phyloP scores from a whole-genome alignment of 768 basidiomycete genomes.

The Psilocybe azurescens region DNA sequence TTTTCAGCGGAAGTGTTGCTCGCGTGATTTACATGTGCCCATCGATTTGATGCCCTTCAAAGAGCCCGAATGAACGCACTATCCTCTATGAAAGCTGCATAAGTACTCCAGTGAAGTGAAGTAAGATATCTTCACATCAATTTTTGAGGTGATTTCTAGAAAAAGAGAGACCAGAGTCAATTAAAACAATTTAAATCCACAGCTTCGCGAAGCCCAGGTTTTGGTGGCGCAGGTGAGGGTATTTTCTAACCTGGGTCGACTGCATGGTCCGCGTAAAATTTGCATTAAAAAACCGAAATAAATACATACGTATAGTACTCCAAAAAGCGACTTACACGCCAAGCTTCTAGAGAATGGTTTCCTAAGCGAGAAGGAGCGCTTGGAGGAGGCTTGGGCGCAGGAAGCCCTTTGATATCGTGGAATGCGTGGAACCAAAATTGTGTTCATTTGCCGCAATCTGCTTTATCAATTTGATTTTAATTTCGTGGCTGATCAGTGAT shows the following conservation, averaged over 20 bases:
- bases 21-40: background rate
- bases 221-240: background rate
- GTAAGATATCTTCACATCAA: background rate
- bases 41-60: background rate
- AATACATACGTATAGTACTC: background rate
- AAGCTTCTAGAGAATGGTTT: background rate
- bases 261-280: background rate
- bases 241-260: conserved; percentile 1
- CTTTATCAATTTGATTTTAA: background rate
- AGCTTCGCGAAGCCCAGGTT: background rate
- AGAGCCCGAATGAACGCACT: background rate
- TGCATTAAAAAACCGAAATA: background rate
- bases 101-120: background rate
- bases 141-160: no score
- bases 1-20: background rate
- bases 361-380: background rate
- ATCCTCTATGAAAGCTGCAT: background rate
- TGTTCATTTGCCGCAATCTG: background rate
- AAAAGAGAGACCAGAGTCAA: no score
- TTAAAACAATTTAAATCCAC: no score
- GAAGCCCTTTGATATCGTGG: conserved; percentile 1
- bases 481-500: background rate
- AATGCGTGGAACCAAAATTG: conserved; percentile 1
- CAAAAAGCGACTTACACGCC: background rate
- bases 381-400: background rate